phyloP scores from a whole-genome alignment of 768 basidiomycete species.

The Lactifluus subvellereus region DNA sequence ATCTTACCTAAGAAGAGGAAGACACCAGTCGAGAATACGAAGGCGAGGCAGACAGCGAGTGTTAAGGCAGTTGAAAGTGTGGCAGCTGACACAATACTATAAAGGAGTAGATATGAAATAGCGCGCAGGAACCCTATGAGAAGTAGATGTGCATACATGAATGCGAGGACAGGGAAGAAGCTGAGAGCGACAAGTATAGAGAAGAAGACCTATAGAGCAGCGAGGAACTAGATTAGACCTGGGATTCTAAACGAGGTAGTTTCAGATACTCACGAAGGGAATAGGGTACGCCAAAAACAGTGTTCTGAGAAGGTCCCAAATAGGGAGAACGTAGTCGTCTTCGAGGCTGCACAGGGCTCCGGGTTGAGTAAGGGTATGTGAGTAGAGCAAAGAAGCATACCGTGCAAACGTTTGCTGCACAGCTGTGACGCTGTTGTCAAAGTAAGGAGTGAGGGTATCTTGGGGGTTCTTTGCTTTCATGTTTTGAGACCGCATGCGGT shows the following conservation, averaged over 20 bases:
- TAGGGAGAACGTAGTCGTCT: conserved; percentile 13
- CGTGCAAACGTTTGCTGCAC: conserved; percentile 11
- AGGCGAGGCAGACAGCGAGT: conserved; percentile 14
- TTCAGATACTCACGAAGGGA: conserved; percentile 9
- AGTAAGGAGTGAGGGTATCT: conserved; percentile 17
- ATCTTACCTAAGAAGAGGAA: conserved; percentile 14
- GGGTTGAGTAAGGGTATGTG: neutral
- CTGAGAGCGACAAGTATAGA: conserved; percentile 13
- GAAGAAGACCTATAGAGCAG: conserved; percentile 7
- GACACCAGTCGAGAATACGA: conserved; percentile 15
- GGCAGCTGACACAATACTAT: conserved; percentile 3
- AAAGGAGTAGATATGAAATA: neutral
- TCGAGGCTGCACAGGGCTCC: conserved; percentile 11
- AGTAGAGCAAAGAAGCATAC: neutral
- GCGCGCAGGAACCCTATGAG: neutral
- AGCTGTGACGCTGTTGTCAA: conserved; percentile 16
- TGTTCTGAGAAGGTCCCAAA: neutral
- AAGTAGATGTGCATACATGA: conserved; percentile 13
- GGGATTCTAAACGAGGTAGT: no score
- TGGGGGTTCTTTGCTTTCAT: neutral
- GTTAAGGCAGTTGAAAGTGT: conserved; percentile 12
- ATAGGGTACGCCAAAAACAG: conserved; percentile 12
- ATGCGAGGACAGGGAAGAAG: conserved; percentile 21
- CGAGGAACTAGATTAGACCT: neutral
- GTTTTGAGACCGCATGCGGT: conserved; percentile 2